phyloP scores from a whole-genome alignment of 192 early-diverging fungal species.

The Geranomyces variabilis region DNA sequence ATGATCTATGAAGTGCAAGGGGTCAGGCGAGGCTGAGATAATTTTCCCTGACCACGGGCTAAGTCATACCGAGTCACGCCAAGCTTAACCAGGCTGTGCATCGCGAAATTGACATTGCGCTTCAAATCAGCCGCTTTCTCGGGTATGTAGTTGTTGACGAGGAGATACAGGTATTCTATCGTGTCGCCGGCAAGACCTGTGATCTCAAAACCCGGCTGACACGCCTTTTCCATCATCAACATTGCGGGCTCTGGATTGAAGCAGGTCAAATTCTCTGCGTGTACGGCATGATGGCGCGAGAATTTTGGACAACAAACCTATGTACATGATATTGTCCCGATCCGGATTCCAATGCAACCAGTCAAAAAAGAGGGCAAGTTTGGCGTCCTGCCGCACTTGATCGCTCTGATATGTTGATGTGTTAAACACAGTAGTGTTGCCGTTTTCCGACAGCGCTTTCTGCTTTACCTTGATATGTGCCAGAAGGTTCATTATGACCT shows the following conservation, averaged over 20 bases:
- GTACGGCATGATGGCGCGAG: background rate
- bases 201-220: background rate
- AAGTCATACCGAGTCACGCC: background rate
- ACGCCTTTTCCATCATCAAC: constrained; percentile 21
- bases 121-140: background rate
- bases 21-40: no score
- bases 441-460: no score
- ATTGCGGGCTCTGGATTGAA: constrained; percentile 22
- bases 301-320: constrained; percentile 2
- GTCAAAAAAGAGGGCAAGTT: constrained; percentile 26
- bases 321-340: constrained; percentile 31
- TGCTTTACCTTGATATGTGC: background rate
- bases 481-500: constrained; percentile 4
- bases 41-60: background rate
- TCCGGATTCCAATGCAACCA: constrained; percentile 26
- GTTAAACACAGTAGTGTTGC: no score
- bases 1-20: background rate
- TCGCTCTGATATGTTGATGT: background rate
- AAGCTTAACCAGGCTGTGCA: constrained; percentile 10
- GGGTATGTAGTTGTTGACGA: constrained; percentile 12
- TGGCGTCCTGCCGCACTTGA: constrained; percentile 17
- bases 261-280: background rate
- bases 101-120: constrained; percentile 11
- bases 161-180: constrained; percentile 16
- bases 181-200: background rate